Conservation (phyloP, 2,329 filamentous ascomycete genomes). For the Akanthomyces lecanii region DNA sequence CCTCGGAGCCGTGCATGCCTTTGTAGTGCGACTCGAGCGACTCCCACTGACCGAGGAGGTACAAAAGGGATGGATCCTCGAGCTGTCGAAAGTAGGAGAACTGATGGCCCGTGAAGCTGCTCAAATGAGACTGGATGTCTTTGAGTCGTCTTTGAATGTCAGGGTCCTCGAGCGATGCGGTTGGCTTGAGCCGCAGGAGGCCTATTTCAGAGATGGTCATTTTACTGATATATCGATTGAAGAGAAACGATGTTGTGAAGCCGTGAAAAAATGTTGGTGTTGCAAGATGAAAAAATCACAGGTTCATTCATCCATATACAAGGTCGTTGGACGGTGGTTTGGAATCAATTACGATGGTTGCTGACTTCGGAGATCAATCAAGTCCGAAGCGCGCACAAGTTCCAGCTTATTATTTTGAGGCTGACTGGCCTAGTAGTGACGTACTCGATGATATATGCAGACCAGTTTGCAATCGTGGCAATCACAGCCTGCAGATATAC, state of each 20-base stretch:
- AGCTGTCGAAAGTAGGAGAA: not conserved
- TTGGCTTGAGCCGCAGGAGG: not conserved
- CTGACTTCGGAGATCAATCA: not conserved
- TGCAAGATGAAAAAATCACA: not conserved
- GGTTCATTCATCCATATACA: not conserved
- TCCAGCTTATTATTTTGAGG: not conserved
- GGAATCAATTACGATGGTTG: not conserved
- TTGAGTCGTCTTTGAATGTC: not conserved
- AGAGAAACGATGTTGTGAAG: not conserved
- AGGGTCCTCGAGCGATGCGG: not conserved
- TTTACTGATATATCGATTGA: not conserved
- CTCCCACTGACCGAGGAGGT: constrained; percentile 3
- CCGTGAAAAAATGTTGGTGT: not conserved
- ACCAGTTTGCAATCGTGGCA: not conserved
- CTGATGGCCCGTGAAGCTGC: not conserved
- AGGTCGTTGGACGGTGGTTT: not conserved
- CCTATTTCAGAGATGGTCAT: not conserved
- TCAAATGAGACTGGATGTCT: not conserved
- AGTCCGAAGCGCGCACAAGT: not conserved
- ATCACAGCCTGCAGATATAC: no score
- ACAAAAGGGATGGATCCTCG: not conserved
- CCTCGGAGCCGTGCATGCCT: not conserved
- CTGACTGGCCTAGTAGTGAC: not conserved
- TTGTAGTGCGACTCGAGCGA: constrained; percentile 1
- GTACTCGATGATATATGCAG: not conserved